These are phyloP conservation scores for Acanthamoeba polyphaga DNA, from an alignment of 208 protist species.

Conservation along the genomic window DNA sequence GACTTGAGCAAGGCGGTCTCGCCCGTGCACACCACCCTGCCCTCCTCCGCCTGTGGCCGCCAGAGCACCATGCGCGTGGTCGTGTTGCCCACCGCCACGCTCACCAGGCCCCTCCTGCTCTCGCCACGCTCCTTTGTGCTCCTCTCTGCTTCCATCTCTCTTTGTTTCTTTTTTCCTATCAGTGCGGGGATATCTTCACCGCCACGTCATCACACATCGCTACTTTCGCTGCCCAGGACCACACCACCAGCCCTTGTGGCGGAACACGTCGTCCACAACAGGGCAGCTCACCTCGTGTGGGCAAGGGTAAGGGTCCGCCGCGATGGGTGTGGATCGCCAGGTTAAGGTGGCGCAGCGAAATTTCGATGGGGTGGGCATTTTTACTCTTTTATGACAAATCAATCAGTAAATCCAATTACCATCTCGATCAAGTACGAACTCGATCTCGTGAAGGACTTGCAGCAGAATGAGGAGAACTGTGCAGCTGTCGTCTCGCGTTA, in stretches of 20 bases:
- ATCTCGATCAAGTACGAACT: no score
- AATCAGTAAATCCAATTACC: no score
- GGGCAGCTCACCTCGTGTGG: no score
- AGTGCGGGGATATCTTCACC: no score
- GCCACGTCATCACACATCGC: not conserved
- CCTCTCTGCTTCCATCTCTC: not conserved
- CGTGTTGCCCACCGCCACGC: slow-evolving; percentile 36
- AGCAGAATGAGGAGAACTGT: not conserved
- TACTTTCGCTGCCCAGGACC: no score
- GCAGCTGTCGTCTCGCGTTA: not conserved
- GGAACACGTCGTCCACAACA: no score
- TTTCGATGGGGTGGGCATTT: no score
- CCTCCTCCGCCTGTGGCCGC: not conserved
- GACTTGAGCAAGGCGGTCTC: not conserved
- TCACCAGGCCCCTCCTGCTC: not conserved
- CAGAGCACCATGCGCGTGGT: not conserved
- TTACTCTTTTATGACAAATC: no score
- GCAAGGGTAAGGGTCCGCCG: no score
- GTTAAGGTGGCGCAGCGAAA: not conserved
- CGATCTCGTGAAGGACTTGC: not conserved
- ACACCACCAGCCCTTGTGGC: no score
- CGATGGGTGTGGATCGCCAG: not conserved
- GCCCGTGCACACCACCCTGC: not conserved
- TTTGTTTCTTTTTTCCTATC: not conserved
- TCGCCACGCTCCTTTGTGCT: no score